These are phyloP conservation scores for Podospora sp. DNA, from an alignment of 495 filamentous ascomycete genomes.

Conservation along the genomic window DNA sequence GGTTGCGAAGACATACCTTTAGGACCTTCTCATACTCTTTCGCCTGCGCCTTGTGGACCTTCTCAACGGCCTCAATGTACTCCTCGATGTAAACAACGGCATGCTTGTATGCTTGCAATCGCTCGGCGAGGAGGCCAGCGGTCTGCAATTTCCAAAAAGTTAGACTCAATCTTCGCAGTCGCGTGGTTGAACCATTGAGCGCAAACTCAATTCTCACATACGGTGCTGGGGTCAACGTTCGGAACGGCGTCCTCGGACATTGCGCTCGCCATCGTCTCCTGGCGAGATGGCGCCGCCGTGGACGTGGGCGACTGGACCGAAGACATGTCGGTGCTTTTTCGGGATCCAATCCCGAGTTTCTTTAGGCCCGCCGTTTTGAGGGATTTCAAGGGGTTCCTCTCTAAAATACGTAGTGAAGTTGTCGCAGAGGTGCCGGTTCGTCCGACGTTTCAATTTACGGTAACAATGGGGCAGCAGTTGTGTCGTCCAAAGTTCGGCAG, in stretches of 20 bases:
- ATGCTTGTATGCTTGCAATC: constrained; percentile 94
- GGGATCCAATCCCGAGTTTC: constrained; percentile 19
- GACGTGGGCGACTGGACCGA: constrained; percentile 19
- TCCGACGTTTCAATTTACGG: neutral
- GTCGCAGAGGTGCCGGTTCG: neutral
- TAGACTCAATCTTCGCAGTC: neutral
- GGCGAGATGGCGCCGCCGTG: constrained; percentile 54
- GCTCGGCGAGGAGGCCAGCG: constrained; percentile 76
- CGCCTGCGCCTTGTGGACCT: constrained; percentile 76
- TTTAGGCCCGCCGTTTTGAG: constrained; percentile 19
- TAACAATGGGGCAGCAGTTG: neutral
- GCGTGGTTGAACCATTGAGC: neutral
- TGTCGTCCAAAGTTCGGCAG: neutral
- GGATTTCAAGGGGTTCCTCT: constrained; percentile 2
- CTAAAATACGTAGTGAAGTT: neutral
- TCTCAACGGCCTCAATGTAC: constrained; percentile 81
- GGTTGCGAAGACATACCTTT: constrained; percentile 59
- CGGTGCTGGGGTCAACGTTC: constrained; percentile 76
- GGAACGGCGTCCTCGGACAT: constrained; percentile 66
- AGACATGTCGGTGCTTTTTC: constrained; percentile 19
- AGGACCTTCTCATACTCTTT: constrained; percentile 96
- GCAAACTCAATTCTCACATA: constrained; percentile 40
- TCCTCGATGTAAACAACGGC: constrained; percentile 87
- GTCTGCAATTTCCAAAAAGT: constrained; percentile 51
- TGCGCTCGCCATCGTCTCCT: constrained; percentile 55